These are phyloP conservation scores for Otatea glauca DNA, from an alignment of 176 grass and related monocot species.

Conservation along the genomic window DNA sequence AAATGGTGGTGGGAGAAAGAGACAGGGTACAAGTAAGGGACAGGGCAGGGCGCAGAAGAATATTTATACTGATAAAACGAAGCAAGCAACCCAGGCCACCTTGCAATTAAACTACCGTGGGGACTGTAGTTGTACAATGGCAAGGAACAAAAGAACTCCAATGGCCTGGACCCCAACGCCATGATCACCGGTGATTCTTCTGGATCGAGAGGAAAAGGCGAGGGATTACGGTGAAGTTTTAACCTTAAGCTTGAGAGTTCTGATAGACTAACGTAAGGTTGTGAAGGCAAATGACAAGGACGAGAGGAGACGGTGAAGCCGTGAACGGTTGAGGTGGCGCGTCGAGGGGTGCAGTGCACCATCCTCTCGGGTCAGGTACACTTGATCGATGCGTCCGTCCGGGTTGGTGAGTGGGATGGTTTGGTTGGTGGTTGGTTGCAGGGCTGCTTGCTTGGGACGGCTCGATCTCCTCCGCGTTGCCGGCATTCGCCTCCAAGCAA, in stretches of 20 bases:
- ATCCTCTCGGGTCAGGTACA: neutral
- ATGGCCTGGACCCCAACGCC: neutral
- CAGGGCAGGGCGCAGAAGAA: constrained; percentile 36
- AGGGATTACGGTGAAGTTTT: neutral
- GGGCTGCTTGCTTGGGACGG: constrained; percentile 53
- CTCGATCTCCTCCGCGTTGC: constrained; percentile 22
- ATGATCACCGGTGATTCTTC: neutral
- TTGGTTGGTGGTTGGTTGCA: constrained; percentile 47
- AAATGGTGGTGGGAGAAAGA: constrained; percentile 33
- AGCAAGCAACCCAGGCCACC: constrained; percentile 12
- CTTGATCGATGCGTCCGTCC: neutral
- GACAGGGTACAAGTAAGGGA: constrained; percentile 46
- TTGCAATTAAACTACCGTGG: neutral
- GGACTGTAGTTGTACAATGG: too few relatives aligned
- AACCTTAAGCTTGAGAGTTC: neutral
- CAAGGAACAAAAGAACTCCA: neutral
- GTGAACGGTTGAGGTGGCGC: neutral
- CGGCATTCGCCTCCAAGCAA: constrained; percentile 63
- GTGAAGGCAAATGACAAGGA: neutral
- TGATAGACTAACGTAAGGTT: neutral
- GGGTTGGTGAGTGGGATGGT: constrained; percentile 37
- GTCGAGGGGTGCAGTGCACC: neutral
- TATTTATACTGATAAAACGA: constrained; percentile 45
- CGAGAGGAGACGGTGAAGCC: neutral
- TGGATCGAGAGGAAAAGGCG: neutral